Conservation (phyloP, 2,329 filamentous ascomycete genomes). For the Pyrenophora tritici-repentis region DNA sequence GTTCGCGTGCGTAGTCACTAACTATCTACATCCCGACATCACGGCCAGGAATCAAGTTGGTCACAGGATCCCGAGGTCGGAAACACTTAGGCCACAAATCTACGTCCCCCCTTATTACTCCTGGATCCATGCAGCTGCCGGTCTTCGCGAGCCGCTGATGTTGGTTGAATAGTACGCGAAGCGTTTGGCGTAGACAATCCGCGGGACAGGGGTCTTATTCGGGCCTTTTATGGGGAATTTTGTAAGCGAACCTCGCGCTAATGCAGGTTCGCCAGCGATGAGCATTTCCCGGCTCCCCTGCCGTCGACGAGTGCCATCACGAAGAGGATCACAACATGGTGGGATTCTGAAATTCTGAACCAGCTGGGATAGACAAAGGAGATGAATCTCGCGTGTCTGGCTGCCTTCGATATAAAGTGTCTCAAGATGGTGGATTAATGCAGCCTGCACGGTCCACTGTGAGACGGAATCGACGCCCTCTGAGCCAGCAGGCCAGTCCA, state of each 20-base stretch:
- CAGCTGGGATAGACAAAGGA: neutral
- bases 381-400: neutral
- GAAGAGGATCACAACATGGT: neutral
- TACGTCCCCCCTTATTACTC: neutral
- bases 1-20: too few relatives aligned
- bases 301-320: conserved; percentile 5
- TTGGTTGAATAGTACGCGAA: neutral
- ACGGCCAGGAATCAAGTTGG: too few relatives aligned
- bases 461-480: neutral
- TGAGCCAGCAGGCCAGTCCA: neutral
- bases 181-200: neutral
- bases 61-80: too few relatives aligned
- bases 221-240: conserved; percentile 10
- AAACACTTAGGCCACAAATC: neutral
- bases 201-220: neutral
- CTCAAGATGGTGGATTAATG: neutral
- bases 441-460: neutral
- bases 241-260: conserved; percentile 6
- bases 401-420: neutral
- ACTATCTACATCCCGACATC: too few relatives aligned
- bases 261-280: conserved; percentile 7
- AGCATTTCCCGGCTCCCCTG: conserved; percentile 2
- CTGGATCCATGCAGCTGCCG: neutral
- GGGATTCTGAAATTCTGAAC: neutral
- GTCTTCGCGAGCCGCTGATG: neutral